phyloP scores from a whole-genome alignment of 768 basidiomycete genomes.

The Crucibulum laeve region DNA sequence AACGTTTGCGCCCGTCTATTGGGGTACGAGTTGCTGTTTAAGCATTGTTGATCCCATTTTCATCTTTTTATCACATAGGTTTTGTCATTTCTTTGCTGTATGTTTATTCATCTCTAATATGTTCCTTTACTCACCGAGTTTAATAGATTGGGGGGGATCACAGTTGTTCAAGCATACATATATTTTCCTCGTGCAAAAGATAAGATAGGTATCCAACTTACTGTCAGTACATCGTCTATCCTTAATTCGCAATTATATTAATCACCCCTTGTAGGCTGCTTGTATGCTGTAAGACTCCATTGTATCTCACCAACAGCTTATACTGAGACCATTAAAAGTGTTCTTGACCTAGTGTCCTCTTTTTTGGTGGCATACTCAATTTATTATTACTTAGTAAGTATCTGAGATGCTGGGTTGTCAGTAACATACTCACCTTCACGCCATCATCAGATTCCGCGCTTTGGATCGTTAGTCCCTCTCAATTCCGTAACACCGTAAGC shows the following conservation, averaged over 20 bases:
- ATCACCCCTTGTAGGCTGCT: constrained; percentile 12
- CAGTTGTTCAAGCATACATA: constrained; percentile 12
- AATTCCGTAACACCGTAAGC: constrained; percentile 33
- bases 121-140: neutral
- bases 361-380: constrained; percentile 37
- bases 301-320: neutral
- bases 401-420: neutral
- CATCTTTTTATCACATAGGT: too few relatives aligned
- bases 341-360: constrained; percentile 34
- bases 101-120: neutral
- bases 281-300: constrained; percentile 19
- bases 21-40: neutral
- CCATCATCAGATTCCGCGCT: constrained; percentile 35
- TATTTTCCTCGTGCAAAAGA: constrained; percentile 31
- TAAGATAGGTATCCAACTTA: constrained; percentile 18
- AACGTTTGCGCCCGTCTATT: neutral
- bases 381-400: constrained; percentile 37
- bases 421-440: constrained; percentile 1
- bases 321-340: constrained; percentile 13
- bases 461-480: constrained; percentile 33
- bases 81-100: neutral
- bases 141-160: neutral
- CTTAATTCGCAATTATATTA: neutral
- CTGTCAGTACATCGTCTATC: constrained; percentile 16
- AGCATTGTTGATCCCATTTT: neutral